Base-by-base conservation (phyloP, 2,329 filamentous ascomycete species). In the Exutisphaerella laricina region DNA sequence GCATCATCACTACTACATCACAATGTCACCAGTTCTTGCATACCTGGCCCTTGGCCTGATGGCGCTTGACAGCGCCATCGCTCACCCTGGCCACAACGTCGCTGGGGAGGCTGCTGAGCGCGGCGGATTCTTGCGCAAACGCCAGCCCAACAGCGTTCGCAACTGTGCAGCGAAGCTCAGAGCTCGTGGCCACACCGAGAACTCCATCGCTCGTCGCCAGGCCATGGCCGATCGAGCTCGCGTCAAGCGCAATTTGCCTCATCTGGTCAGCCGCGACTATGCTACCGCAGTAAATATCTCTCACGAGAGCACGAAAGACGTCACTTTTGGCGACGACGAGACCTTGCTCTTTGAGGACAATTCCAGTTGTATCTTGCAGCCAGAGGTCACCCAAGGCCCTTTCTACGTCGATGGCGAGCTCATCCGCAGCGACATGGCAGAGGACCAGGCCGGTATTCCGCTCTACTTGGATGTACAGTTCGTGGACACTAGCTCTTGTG, bases 391-490 rank as follows among this genome's bases (percentile, higher is more conserved):
- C 9, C 45, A 52, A n/a, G 60, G 60, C 13, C 43, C 48, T n/a
- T 51, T 51, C 44, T 53, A 50, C 32, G 44, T 53, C 42, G 47
- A 49, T 28, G 48, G 23, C 46, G 59, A 62, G 39, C 57, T 59
- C 16, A 59, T 71, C 37, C 66, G 70, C 36, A 51, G 57, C 39
- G 61, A 72, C 39, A 56, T 72, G 36, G 58, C 57, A 5, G 70
- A 74, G 29, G 61, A 58, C 3, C 61, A 72, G 44, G 56, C 54
- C 1, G 70, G 70, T 34, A 58, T 73, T 3, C 56, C 62, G 3
- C 45, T 71, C 14, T 60, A 64, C 41, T 54, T 72, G 12, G 70
- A 73, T 41, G 58, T 69, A 35, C 68, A 72, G 47, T 60, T 70
- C 48, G 61, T 72, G 31, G 64, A 72, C 47, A 62, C 66, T 21